Percentiles rank a stretch among this genome's conserved stretches.
These are phyloP conservation scores for Hyphopichia khmerensis DNA, from an alignment of 1,139 yeast genomes.

Conservation along the genomic window DNA sequence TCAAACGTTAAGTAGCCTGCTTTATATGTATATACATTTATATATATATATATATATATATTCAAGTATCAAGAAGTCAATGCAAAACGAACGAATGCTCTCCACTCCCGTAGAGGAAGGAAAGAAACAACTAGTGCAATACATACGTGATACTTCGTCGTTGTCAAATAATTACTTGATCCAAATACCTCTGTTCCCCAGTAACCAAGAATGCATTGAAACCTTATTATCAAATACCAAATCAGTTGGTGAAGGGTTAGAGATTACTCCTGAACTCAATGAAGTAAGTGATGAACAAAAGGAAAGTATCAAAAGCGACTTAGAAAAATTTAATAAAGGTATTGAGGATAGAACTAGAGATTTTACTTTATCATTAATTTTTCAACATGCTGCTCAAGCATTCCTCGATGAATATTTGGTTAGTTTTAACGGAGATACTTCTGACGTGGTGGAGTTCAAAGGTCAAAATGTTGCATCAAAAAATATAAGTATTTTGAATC, in stretches of 20 bases:
- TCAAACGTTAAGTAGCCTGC: too few relatives aligned
- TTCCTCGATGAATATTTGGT: conserved; percentile 7
- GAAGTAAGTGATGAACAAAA: conserved; percentile 8
- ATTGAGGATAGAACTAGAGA: conserved; percentile 17
- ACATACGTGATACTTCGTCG: not conserved
- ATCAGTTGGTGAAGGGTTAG: conserved; percentile 1
- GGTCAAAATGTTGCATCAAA: not conserved
- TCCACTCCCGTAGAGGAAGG: not conserved
- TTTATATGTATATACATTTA: too few relatives aligned
- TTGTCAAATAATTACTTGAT: not conserved
- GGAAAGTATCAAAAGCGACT: conserved; percentile 6
- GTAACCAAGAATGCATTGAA: not conserved
- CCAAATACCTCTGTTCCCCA: conserved; percentile 1
- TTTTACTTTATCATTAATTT: conserved; percentile 17
- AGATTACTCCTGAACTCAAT: not conserved
- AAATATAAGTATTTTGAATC: conserved; percentile 13
- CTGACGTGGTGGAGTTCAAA: not conserved
- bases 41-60: too few relatives aligned
- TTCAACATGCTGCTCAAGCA: conserved; percentile 14
- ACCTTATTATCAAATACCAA: not conserved
- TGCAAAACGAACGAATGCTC: not conserved
- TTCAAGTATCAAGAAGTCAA: too few relatives aligned
- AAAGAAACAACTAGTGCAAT: not conserved
- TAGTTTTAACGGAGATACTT: conserved; percentile 1
- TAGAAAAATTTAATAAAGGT: conserved; percentile 17